Conservation (phyloP, 1,284 basidiomycete genomes). For the Coniophora puteana region DNA sequence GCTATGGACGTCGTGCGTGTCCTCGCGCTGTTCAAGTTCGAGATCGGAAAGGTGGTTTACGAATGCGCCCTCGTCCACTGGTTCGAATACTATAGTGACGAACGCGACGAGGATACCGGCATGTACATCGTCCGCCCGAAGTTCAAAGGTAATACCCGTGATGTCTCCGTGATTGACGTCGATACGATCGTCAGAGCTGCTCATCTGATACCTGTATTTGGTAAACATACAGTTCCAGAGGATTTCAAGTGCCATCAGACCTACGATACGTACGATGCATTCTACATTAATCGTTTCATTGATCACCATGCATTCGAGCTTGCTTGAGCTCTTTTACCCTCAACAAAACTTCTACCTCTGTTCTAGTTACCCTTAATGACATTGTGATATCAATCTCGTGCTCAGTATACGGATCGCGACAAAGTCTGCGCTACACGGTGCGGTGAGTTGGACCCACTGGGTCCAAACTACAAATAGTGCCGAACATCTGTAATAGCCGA, state of each 20-base stretch:
- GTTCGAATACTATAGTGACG: conserved; percentile 5
- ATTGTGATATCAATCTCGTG: too few species aligned
- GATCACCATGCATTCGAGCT: conserved; percentile 10
- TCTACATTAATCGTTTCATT: conserved; percentile 9
- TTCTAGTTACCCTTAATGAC: too few species aligned
- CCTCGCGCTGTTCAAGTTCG: conserved; percentile 7
- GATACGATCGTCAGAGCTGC: conserved; percentile 5
- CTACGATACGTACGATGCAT: conserved; percentile 6
- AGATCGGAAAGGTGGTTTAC: conserved; percentile 2
- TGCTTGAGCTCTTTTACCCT: background rate
- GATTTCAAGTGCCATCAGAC: conserved; percentile 4
- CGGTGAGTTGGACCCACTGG: too few species aligned
- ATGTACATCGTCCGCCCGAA: conserved; percentile 11
- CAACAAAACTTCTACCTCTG: too few species aligned
- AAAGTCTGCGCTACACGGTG: too few species aligned
- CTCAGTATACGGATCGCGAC: too few species aligned
- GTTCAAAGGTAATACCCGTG: background rate
- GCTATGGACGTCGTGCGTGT: conserved; percentile 7
- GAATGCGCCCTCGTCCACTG: conserved; percentile 7
- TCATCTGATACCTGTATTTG: conserved; percentile 7
- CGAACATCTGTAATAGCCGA: too few species aligned
- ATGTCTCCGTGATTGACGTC: conserved; percentile 5
- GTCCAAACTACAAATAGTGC: too few species aligned
- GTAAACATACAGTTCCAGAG: conserved; percentile 2
- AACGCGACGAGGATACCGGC: conserved; percentile 6